These are phyloP conservation scores for Nicotiana tomentosiformis DNA, from an alignment of 257 asterid species.

Conservation along the genomic window DNA sequence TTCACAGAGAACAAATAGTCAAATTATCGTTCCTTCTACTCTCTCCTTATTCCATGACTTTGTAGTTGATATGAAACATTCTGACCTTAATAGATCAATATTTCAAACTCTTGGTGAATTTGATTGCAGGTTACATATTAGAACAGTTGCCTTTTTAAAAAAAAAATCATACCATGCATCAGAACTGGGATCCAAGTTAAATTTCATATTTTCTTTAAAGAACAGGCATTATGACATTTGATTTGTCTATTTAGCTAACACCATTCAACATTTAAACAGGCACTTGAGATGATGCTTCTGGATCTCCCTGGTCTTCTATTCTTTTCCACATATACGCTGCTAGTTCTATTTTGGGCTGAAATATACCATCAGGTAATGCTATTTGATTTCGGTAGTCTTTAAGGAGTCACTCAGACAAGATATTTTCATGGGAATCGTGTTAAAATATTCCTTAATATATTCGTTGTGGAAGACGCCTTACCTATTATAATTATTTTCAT, in stretches of 20 bases:
- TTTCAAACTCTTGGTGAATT: neutral
- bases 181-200: neutral
- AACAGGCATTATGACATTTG: neutral
- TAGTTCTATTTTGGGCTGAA: conserved; percentile 39
- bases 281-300: conserved; percentile 26
- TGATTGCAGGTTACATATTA: neutral
- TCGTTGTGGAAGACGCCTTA: neutral
- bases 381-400: neutral
- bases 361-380: conserved; percentile 33
- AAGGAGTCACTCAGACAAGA: neutral
- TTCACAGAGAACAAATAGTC: neutral
- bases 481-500: neutral
- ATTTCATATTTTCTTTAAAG: neutral
- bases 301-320: conserved; percentile 39
- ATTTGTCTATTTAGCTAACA: neutral
- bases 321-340: conserved; percentile 37
- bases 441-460: neutral
- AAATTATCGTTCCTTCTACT: neutral
- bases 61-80: neutral
- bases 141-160: neutral
- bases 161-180: neutral
- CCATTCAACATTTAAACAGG: conserved; percentile 18
- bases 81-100: neutral
- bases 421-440: neutral
- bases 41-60: neutral